Conservation (phyloP, 2,329 filamentous ascomycete genomes). For the Neofusicoccum sp. region DNA sequence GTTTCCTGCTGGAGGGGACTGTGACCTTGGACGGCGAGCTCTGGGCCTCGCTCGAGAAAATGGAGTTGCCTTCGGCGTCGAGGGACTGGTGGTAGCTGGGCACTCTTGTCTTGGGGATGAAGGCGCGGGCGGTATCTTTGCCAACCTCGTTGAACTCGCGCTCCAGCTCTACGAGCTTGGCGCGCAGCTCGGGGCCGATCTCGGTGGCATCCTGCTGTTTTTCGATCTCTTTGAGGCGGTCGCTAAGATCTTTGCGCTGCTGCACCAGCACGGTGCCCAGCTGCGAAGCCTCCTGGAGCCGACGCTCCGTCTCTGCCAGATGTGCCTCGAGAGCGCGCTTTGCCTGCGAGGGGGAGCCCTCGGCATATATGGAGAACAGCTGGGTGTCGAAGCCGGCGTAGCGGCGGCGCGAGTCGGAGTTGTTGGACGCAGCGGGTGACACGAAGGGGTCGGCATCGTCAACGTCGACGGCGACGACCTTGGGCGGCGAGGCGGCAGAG, state of each 20-base stretch:
- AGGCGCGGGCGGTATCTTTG: conserved; percentile 83
- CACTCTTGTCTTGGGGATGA: conserved; percentile 79
- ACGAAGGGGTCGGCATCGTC: conserved; percentile 50
- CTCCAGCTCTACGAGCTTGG: conserved; percentile 84
- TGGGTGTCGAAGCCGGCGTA: conserved; percentile 84
- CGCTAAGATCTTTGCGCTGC: conserved; percentile 80
- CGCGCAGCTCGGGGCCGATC: conserved; percentile 78
- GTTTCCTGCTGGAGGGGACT: conserved; percentile 77
- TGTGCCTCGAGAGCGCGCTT: conserved; percentile 89
- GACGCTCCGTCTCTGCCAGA: conserved; percentile 86
- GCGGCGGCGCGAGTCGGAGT: conserved; percentile 57
- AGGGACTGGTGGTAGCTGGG: conserved; percentile 56
- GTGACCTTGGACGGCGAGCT: conserved; percentile 87
- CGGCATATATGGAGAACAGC: conserved; percentile 75
- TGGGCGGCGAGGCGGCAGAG: conserved; percentile 43
- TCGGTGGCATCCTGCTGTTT: conserved; percentile 70
- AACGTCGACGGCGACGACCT: conserved; percentile 44
- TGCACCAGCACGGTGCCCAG: conserved; percentile 84
- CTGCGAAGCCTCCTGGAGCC: conserved; percentile 88
- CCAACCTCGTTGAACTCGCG: conserved; percentile 95
- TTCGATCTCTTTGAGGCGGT: conserved; percentile 83
- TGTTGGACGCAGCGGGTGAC: conserved; percentile 33
- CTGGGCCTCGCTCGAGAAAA: conserved; percentile 79
- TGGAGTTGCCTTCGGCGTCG: conserved; percentile 34
- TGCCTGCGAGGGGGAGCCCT: conserved; percentile 79